Base-by-base conservation (phyloP, 73 alveolate genomes). In the Paramecium tetraurelia region DNA sequence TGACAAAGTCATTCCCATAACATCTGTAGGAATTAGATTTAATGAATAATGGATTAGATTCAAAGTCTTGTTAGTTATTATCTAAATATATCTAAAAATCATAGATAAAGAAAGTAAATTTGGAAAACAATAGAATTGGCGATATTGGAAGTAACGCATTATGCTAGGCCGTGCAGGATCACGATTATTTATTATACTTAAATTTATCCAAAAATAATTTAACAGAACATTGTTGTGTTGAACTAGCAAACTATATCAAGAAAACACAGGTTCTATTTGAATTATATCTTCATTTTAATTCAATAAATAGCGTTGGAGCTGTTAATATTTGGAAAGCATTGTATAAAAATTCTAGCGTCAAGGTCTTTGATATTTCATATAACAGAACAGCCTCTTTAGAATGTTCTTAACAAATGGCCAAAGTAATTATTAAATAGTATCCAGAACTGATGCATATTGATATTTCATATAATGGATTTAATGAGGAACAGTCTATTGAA, bases 371-470 rank as follows among this genome's bases (percentile, higher is more conserved):
- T 46, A 31, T 89, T 7, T 70, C 92, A 36, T 83, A 89, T 72
- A 89, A 89, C 35, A 59, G 94, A 41, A 40, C 87, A 43, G 94
- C 89, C 31, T 63, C 94, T 21, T 70, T 89, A 40, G 87, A 83
- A 46, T 70, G 76, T 40, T 12, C 87, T 8, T 89, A 89, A 41
- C 24, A 71, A 16, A 46, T 77, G 70, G 72, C 87, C n/a, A 89
- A 89, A 89, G 71, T 89, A 14, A 70, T 89, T 14, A 27, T 88
- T 48, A 68, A 31, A 33, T 41, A 40, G 18, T 77, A 89, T 46
- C 87, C 94, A 41, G 94, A 83, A 43, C 21, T 89, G 36, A 89
- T 77, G 69, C 94, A 89, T 89, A 46, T 89, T 70, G 94, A 89
- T n/a, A 38, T 89, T 21, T 89, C 94, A 43, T 53, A 89, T 40